Conservation (phyloP, 495 filamentous ascomycete genomes). For the Hyaloscypha bicolor region DNA sequence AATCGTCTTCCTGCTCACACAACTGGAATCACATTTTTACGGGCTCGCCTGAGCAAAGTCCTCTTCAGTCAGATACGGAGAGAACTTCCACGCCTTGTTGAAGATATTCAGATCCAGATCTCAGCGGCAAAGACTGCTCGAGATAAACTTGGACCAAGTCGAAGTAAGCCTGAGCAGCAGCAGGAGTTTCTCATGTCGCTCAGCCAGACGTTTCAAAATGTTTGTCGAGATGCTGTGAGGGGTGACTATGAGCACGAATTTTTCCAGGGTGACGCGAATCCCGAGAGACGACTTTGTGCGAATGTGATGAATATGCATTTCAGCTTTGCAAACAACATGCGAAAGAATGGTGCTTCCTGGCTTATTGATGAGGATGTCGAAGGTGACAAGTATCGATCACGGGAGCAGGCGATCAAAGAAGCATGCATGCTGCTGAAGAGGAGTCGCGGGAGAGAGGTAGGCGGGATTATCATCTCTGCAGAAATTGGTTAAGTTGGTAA, state of each 20-base stretch:
- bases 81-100: constrained; percentile 37
- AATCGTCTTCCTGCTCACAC: constrained; percentile 20
- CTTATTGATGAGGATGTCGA: constrained; percentile 4
- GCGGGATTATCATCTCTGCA: not conserved
- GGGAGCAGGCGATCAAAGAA: constrained; percentile 20
- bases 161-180: constrained; percentile 16
- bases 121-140: not conserved
- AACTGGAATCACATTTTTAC: constrained; percentile 41
- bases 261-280: constrained; percentile 19
- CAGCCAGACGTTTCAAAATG: constrained; percentile 17
- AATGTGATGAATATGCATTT: constrained; percentile 47
- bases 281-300: constrained; percentile 48
- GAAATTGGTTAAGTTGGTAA: not conserved
- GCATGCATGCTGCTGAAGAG: constrained; percentile 15
- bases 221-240: constrained; percentile 24
- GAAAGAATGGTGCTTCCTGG: constrained; percentile 20
- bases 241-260: constrained; percentile 26
- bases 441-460: constrained; percentile 24
- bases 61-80: constrained; percentile 41
- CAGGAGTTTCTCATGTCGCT: constrained; percentile 20
- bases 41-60: constrained; percentile 43
- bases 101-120: constrained; percentile 19
- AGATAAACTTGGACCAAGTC: constrained; percentile 25
- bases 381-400: constrained; percentile 5
- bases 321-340: constrained; percentile 50